Percentiles rank a stretch among this genome's conserved stretches.
phyloP scores from a whole-genome alignment of 2,329 filamentous ascomycete genomes.

The Byssoonygena ceratinophila region DNA sequence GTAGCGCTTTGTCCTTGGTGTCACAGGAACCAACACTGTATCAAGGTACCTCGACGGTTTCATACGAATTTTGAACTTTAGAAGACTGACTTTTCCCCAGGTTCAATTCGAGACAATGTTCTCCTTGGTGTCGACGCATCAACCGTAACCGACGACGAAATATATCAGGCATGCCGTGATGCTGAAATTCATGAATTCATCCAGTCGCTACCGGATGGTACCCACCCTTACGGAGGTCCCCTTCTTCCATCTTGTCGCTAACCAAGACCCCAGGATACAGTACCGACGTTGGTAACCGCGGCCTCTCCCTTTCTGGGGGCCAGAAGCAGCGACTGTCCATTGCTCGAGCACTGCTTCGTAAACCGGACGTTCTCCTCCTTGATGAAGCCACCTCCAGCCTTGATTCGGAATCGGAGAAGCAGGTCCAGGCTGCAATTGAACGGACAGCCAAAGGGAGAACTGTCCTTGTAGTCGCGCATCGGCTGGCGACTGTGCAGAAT shows the following conservation, averaged over 20 bases:
- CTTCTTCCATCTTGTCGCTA: background rate
- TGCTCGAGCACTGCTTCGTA: slow-evolving; percentile 45
- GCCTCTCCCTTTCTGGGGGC: slow-evolving; percentile 42
- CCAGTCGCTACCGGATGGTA: slow-evolving; percentile 40
- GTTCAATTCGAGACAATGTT: slow-evolving; percentile 39
- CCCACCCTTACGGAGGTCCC: background rate
- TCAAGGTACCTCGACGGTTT: slow-evolving; percentile 24
- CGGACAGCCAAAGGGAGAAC: slow-evolving; percentile 50
- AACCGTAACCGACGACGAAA: slow-evolving; percentile 30
- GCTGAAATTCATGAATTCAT: slow-evolving; percentile 47
- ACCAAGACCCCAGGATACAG: slow-evolving; percentile 26
- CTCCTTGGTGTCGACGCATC: slow-evolving; percentile 35
- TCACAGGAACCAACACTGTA: slow-evolving; percentile 39
- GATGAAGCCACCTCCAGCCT: slow-evolving; percentile 52
- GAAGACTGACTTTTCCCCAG: slow-evolving; percentile 5
- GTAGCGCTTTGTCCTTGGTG: slow-evolving; percentile 27
- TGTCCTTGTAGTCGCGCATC: slow-evolving; percentile 66
- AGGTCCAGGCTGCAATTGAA: slow-evolving; percentile 61
- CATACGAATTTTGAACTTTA: background rate
- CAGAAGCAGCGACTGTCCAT: slow-evolving; percentile 49
- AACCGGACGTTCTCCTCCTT: slow-evolving; percentile 44
- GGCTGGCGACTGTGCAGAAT: slow-evolving; percentile 66
- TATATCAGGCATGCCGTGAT: slow-evolving; percentile 40
- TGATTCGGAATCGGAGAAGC: slow-evolving; percentile 55
- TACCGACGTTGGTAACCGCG: slow-evolving; percentile 42